phyloP scores from a whole-genome alignment of 805 yeast species.

The Candida cerambycidarum region DNA sequence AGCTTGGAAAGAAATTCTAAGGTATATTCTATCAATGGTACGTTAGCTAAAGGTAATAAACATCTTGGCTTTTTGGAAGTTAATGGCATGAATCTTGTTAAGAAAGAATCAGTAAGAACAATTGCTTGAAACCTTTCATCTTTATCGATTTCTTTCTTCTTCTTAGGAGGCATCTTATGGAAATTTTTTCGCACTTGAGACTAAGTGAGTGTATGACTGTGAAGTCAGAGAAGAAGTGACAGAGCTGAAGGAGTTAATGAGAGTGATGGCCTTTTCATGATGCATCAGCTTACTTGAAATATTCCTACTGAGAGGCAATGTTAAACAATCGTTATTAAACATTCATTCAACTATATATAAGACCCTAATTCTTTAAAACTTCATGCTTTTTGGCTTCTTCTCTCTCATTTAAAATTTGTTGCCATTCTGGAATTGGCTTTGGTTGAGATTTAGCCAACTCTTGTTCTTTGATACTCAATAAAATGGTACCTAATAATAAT shows the following conservation, averaged over 20 bases:
- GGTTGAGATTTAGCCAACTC: conserved; percentile 43
- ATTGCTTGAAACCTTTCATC: conserved; percentile 88
- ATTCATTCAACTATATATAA: conserved; percentile 2
- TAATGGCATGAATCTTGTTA: conserved; percentile 89
- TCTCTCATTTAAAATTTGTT: conserved; percentile 26
- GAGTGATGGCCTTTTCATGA: too few species aligned
- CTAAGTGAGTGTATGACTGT: too few species aligned
- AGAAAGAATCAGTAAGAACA: conserved; percentile 90
- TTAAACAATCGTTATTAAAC: neutral
- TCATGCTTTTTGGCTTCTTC: conserved; percentile 18
- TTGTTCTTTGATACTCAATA: conserved; percentile 63
- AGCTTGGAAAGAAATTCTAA: conserved; percentile 90
- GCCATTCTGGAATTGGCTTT: conserved; percentile 38
- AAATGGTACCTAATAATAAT: conserved; percentile 66
- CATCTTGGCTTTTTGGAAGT: conserved; percentile 87
- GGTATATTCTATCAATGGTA: conserved; percentile 92
- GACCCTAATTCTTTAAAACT: conserved; percentile 1
- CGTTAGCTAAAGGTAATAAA: conserved; percentile 85
- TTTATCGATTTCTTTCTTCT: conserved; percentile 58
- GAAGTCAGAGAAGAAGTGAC: too few species aligned
- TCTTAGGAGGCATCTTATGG: conserved; percentile 49
- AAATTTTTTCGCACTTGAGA: neutral
- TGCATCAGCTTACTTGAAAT: too few species aligned
- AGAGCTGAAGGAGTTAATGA: too few species aligned
- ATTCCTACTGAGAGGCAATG: neutral